Evolutionary conservation across 805 yeast species (phyloP).

Genomic region (Cyberlindnera americana): DNA sequence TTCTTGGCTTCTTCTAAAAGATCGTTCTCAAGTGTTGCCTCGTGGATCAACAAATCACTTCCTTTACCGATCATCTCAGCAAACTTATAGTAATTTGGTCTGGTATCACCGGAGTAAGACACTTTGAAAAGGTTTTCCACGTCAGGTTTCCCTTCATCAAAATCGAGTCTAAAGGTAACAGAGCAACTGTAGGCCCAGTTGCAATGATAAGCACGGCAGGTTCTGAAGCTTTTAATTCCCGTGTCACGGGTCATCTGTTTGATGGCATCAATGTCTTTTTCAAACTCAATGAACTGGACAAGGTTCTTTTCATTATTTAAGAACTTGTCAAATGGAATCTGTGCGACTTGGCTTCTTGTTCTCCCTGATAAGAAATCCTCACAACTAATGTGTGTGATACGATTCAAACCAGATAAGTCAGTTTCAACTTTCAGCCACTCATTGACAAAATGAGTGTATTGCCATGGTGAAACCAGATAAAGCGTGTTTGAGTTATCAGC

Average conservation of each 20-base stretch:
- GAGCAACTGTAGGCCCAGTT: constrained; percentile 71
- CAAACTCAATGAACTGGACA: not conserved
- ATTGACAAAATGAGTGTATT: constrained; percentile 56
- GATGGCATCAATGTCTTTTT: constrained; percentile 29
- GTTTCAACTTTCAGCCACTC: constrained; percentile 64
- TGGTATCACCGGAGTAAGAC: constrained; percentile 92
- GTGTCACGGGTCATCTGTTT: constrained; percentile 38
- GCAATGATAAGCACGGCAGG: constrained; percentile 80
- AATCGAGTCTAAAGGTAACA: constrained; percentile 41
- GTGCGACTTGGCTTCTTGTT: constrained; percentile 30
- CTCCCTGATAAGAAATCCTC: constrained; percentile 49
- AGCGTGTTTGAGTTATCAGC: constrained; percentile 40
- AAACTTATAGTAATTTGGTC: constrained; percentile 66
- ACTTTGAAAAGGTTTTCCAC: constrained; percentile 48
- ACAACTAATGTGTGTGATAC: constrained; percentile 54
- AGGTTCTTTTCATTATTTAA: no score
- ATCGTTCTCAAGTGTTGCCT: constrained; percentile 85
- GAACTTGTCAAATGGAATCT: constrained; percentile 30
- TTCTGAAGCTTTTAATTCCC: constrained; percentile 30
- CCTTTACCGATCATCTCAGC: constrained; percentile 55
- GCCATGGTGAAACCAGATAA: constrained; percentile 72
- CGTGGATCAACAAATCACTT: constrained; percentile 82
- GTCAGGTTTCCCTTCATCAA: constrained; percentile 8
- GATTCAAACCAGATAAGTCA: constrained; percentile 31
- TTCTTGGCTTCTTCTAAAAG: constrained; percentile 71